Evolutionary conservation across 2,329 filamentous ascomycete genomes (phyloP).

Genomic region (Trichoderma sp.): DNA sequence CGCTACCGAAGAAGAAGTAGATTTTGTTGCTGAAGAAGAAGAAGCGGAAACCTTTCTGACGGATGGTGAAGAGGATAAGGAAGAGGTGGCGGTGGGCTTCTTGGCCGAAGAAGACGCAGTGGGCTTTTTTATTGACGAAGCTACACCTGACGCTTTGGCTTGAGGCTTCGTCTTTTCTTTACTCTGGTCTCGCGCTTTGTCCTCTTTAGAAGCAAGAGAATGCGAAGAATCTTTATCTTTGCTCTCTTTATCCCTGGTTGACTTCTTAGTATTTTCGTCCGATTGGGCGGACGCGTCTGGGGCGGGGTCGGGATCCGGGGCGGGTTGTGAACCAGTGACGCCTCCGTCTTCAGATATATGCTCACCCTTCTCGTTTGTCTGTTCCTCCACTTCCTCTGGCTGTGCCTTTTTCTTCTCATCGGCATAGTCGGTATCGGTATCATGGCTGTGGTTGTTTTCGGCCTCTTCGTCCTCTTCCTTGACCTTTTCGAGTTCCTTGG

Average conservation of each 20-base stretch:
- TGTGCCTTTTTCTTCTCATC: constrained; percentile 30
- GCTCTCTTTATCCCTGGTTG: constrained; percentile 22
- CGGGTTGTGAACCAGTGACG: constrained; percentile 17
- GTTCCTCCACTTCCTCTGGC: constrained; percentile 34
- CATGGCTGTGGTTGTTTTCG: constrained; percentile 35
- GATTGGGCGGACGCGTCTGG: constrained; percentile 4
- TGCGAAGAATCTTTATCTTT: constrained; percentile 26
- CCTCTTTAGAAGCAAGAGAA: constrained; percentile 27
- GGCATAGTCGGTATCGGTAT: constrained; percentile 36
- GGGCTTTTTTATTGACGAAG: constrained; percentile 17
- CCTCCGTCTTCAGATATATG: constrained; percentile 3
- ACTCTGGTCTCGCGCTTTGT: constrained; percentile 32
- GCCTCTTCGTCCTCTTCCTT: constrained; percentile 36
- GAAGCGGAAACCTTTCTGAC: constrained; percentile 7
- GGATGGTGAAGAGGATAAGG: not conserved
- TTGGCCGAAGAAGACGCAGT: constrained; percentile 19
- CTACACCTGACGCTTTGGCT: not conserved
- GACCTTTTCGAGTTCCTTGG: constrained; percentile 35
- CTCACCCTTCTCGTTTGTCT: constrained; percentile 30
- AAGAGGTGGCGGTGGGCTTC: constrained; percentile 15
- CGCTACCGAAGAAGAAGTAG: not conserved
- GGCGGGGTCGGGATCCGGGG: constrained; percentile 14
- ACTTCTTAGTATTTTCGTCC: constrained; percentile 14
- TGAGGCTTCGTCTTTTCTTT: constrained; percentile 29
- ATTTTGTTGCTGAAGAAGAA: not conserved